Percentiles rank a stretch among this genome's conserved stretches.
Evolutionary conservation across 768 basidiomycete genomes (phyloP).

Genomic region (Suillus decipiens): DNA sequence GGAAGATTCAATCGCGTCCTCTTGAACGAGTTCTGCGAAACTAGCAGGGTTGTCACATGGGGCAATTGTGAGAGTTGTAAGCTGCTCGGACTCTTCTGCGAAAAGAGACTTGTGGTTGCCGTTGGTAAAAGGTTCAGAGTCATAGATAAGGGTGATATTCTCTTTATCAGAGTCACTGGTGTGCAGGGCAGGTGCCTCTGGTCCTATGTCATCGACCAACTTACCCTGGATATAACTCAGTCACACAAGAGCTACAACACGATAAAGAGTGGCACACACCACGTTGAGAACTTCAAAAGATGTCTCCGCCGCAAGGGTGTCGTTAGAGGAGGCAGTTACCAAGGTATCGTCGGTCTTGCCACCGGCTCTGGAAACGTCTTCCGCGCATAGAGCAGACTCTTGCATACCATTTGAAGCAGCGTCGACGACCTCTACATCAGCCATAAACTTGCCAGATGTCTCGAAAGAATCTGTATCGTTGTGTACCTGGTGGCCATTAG

Average conservation of each 20-base stretch:
- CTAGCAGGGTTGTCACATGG: not conserved
- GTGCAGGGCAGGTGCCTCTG: not conserved
- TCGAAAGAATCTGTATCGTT: not conserved
- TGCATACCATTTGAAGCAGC: not conserved
- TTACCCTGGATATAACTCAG: constrained; percentile 5
- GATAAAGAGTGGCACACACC: not conserved
- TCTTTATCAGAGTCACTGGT: constrained; percentile 6
- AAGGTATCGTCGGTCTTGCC: constrained; percentile 3
- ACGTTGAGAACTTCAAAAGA: not conserved
- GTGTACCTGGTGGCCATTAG: constrained; percentile 8
- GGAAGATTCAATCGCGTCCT: constrained; percentile 5
- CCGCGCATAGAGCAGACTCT: not conserved
- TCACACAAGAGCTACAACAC: not conserved
- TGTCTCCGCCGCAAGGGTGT: not conserved
- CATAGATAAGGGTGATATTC: not conserved
- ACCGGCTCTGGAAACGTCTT: not conserved
- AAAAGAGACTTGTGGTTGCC: not conserved
- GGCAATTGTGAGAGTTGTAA: not conserved
- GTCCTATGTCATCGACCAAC: not conserved
- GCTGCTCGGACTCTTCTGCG: not conserved
- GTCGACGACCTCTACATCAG: not conserved
- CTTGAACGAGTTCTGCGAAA: not conserved
- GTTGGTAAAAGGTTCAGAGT: not conserved
- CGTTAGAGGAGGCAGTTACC: not conserved
- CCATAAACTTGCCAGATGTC: not conserved